Evolutionary conservation across 2,329 filamentous ascomycete genomes (phyloP).

Genomic region (Cordyceps javanica): DNA sequence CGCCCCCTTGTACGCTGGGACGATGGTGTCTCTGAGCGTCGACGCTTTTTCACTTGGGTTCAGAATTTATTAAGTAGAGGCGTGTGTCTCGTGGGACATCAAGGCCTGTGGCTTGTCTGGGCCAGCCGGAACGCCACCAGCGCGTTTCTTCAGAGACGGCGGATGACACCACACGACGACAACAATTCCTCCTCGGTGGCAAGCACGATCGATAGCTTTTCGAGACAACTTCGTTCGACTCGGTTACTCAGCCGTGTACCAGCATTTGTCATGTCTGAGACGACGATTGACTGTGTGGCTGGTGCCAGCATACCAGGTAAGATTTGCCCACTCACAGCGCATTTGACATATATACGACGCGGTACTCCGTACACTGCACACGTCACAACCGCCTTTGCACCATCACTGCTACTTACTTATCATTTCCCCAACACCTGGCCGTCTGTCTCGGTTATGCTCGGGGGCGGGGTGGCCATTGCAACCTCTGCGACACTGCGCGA

Average conservation of each 20-base stretch:
- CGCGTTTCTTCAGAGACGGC: too few species aligned
- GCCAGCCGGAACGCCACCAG: constrained; percentile 13
- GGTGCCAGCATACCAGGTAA: neutral
- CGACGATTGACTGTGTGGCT: neutral
- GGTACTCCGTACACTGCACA: too few species aligned
- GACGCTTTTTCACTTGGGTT: neutral
- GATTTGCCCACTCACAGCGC: neutral
- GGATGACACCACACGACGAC: too few species aligned
- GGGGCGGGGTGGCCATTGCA: neutral
- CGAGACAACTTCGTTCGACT: neutral
- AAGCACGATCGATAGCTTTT: neutral
- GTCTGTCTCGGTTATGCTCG: neutral
- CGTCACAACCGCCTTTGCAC: too few species aligned
- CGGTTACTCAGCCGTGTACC: neutral
- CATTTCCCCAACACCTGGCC: neutral
- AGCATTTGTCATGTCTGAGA: neutral
- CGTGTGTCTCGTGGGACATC: constrained; percentile 24
- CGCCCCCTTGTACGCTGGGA: neutral
- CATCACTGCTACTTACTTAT: too few species aligned
- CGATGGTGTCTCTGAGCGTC: neutral
- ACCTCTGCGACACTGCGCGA: too few species aligned
- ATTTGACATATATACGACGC: too few species aligned
- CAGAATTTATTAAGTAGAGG: neutral
- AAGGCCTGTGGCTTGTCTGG: constrained; percentile 35
- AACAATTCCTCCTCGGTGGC: too few species aligned